phyloP scores from a whole-genome alignment of 345 rosid species.

The Eucalyptus curtisii region DNA sequence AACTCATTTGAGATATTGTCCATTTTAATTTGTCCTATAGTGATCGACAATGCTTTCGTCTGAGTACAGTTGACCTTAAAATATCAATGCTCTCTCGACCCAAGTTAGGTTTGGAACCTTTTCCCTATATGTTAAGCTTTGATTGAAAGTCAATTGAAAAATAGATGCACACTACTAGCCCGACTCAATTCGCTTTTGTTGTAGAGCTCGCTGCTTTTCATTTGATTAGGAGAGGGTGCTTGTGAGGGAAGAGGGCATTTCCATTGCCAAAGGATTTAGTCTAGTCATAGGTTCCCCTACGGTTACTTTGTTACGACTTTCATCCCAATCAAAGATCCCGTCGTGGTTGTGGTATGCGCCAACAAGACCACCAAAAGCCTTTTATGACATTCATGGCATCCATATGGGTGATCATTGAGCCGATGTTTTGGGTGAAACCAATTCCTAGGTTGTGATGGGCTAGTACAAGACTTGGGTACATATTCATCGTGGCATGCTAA shows the following conservation, averaged over 20 bases:
- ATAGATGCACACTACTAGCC: background rate
- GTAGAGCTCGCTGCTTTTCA: background rate
- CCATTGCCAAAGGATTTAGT: background rate
- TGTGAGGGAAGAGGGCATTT: background rate
- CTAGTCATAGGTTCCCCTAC: background rate
- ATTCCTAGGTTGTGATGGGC: no score
- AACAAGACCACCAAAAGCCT: no score
- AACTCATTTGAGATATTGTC: no score
- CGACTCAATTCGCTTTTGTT: background rate
- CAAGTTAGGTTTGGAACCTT: background rate
- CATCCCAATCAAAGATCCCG: background rate
- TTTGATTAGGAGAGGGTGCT: background rate
- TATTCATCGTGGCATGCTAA: no score
- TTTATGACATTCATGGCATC: no score
- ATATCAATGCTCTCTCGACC: background rate
- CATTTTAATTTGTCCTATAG: background rate
- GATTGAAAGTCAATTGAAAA: background rate
- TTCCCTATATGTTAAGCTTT: background rate
- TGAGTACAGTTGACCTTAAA: background rate
- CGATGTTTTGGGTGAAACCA: no score
- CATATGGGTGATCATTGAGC: no score
- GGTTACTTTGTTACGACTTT: background rate
- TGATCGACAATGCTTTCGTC: background rate
- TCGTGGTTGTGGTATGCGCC: no score
- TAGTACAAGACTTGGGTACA: no score